phyloP scores from a whole-genome alignment of 2,329 filamentous ascomycete genomes.

The Graphilbum ipis-grandicollis region DNA sequence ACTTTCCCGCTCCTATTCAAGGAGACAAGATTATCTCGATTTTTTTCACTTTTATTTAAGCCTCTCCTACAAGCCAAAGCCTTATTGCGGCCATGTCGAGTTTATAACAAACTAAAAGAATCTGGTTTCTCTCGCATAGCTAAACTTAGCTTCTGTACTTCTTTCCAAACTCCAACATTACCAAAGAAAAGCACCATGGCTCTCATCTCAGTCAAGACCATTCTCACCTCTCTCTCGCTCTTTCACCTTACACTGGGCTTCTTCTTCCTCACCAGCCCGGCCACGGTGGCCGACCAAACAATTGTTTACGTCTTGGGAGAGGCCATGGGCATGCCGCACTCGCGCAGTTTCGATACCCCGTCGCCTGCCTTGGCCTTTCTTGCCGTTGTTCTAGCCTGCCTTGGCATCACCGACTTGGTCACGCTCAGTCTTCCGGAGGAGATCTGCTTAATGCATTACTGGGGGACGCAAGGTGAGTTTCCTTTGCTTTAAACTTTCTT shows the following conservation, averaged over 20 bases:
- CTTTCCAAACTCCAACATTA: too few relatives aligned
- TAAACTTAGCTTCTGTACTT: too few relatives aligned
- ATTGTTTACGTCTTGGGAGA: constrained; percentile 70
- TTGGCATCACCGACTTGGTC: constrained; percentile 46
- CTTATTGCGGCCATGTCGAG: too few relatives aligned
- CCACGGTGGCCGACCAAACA: constrained; percentile 57
- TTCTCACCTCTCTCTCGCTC: constrained; percentile 66
- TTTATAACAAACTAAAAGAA: too few relatives aligned
- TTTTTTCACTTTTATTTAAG: too few relatives aligned
- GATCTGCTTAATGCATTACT: constrained; percentile 42
- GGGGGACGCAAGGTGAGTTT: constrained; percentile 46
- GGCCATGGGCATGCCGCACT: constrained; percentile 65
- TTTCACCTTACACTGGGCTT: constrained; percentile 73
- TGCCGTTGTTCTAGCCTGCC: constrained; percentile 44
- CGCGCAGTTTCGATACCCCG: constrained; percentile 52
- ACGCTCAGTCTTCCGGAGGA: constrained; percentile 54
- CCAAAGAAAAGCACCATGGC: constrained; percentile 41
- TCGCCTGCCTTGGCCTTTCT: constrained; percentile 60
- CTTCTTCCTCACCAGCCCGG: constrained; percentile 64
- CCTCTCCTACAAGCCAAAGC: too few relatives aligned
- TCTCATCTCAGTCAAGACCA: constrained; percentile 60
- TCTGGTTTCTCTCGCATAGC: too few relatives aligned
- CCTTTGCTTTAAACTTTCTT: too few relatives aligned
- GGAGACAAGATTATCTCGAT: too few relatives aligned
- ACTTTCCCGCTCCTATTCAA: too few relatives aligned